Conservation (phyloP, 179 eudicot genomes). For the Sideroxylon spinosum region DNA sequence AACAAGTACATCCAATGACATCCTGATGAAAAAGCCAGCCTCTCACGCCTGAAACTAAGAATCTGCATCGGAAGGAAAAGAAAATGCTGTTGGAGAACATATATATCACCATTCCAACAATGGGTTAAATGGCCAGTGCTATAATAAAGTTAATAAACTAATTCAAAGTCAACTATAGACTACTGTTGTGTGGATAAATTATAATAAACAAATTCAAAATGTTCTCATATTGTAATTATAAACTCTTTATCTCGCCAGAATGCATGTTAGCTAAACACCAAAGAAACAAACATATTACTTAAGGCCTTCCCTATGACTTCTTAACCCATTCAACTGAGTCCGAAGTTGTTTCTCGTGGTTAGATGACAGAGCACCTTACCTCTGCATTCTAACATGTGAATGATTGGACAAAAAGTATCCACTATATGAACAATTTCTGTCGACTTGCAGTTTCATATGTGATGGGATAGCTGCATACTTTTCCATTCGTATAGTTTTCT, state of each 20-base stretch:
- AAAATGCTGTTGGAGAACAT: constrained; percentile 15
- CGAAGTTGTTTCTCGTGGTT: neutral
- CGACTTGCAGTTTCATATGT: no score
- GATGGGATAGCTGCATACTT: no score
- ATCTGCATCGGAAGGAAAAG: constrained; percentile 49
- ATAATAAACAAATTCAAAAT: neutral
- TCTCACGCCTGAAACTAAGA: constrained; percentile 66
- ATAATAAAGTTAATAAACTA: constrained; percentile 15
- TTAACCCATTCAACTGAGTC: neutral
- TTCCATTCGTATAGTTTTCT: no score
- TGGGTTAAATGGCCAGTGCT: neutral
- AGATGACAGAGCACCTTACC: neutral
- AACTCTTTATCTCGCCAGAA: neutral
- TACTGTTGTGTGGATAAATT: neutral
- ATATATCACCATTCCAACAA: constrained; percentile 11
- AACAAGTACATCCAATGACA: constrained; percentile 60
- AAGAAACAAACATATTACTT: neutral
- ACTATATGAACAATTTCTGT: no score
- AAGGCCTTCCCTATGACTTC: neutral
- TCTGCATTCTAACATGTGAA: no score
- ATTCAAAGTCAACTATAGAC: neutral
- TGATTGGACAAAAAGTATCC: no score
- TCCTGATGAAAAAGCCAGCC: constrained; percentile 70
- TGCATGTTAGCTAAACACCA: neutral
- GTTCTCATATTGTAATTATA: neutral